Evolutionary conservation across 2,329 filamentous ascomycete genomes (phyloP).

Genomic region (Botrytis tulipae): DNA sequence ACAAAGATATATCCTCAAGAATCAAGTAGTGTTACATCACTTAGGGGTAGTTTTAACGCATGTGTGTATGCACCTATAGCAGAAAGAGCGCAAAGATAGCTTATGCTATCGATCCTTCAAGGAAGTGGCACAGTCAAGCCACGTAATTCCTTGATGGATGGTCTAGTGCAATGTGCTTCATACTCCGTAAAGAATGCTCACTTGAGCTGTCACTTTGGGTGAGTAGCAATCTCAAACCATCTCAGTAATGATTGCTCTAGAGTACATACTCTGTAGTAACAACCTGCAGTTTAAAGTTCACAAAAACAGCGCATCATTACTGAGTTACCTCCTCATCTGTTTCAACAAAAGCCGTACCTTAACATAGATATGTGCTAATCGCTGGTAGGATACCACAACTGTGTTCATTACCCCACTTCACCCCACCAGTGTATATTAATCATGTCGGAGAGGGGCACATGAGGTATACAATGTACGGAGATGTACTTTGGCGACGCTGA

Average conservation of each 20-base stretch:
- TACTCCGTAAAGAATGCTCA: background rate
- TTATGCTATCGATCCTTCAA: background rate
- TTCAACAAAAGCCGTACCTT: background rate
- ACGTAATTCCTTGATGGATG: background rate
- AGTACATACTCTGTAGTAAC: background rate
- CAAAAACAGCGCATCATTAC: background rate
- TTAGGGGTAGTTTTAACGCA: too few species aligned
- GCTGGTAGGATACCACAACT: background rate
- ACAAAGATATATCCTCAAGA: background rate
- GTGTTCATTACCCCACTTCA: background rate
- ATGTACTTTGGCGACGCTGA: background rate
- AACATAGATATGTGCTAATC: background rate
- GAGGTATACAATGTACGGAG: background rate
- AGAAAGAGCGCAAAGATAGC: background rate
- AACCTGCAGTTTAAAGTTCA: constrained; percentile 3
- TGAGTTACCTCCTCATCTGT: background rate
- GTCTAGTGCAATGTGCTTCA: background rate
- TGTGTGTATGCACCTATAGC: background rate
- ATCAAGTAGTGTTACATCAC: background rate
- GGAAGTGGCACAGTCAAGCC: constrained; percentile 2
- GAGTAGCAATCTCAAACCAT: background rate
- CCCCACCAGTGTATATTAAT: background rate
- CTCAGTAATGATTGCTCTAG: background rate
- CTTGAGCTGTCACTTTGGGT: background rate
- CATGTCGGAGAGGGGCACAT: constrained; percentile 1